These are phyloP conservation scores for Debaryomyces tyrocola DNA, from an alignment of 805 yeast species.

Conservation along the genomic window DNA sequence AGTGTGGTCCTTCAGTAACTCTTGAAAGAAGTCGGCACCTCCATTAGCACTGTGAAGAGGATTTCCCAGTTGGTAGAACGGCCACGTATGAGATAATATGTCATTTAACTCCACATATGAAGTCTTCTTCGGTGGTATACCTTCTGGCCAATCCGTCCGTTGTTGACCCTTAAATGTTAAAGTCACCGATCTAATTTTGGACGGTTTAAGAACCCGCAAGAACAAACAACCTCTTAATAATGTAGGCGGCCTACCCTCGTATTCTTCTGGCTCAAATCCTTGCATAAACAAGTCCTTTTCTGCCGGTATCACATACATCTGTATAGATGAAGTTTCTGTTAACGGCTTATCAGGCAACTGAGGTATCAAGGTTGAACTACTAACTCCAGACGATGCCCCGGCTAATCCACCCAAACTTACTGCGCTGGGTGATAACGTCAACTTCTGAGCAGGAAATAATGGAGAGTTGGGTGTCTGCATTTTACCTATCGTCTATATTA, in stretches of 20 bases:
- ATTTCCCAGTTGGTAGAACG: constrained; percentile 54
- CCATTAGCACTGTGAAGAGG: constrained; percentile 20
- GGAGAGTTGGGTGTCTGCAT: constrained; percentile 23
- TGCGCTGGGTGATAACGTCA: constrained; percentile 16
- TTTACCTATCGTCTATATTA: not conserved
- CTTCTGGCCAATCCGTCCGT: constrained; percentile 96
- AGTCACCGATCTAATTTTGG: constrained; percentile 63
- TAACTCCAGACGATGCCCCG: constrained; percentile 7
- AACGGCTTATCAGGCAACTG: constrained; percentile 57
- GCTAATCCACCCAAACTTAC: constrained; percentile 1
- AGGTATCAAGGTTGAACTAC: constrained; percentile 29
- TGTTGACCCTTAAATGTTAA: constrained; percentile 66
- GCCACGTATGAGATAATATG: constrained; percentile 84
- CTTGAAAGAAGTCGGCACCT: constrained; percentile 50
- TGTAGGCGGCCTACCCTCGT: constrained; percentile 68
- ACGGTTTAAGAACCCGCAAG: constrained; percentile 66
- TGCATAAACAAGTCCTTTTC: constrained; percentile 80
- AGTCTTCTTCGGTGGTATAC: constrained; percentile 85
- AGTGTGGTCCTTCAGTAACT: constrained; percentile 16
- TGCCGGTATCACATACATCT: constrained; percentile 70
- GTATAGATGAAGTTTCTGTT: constrained; percentile 63
- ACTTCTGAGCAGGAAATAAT: constrained; percentile 25
- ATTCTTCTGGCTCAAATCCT: constrained; percentile 73
- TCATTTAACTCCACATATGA: constrained; percentile 65
- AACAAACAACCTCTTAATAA: constrained; percentile 78